These are phyloP conservation scores for Isabelozyma heimii DNA, from an alignment of 805 yeast genomes.

Conservation along the genomic window DNA sequence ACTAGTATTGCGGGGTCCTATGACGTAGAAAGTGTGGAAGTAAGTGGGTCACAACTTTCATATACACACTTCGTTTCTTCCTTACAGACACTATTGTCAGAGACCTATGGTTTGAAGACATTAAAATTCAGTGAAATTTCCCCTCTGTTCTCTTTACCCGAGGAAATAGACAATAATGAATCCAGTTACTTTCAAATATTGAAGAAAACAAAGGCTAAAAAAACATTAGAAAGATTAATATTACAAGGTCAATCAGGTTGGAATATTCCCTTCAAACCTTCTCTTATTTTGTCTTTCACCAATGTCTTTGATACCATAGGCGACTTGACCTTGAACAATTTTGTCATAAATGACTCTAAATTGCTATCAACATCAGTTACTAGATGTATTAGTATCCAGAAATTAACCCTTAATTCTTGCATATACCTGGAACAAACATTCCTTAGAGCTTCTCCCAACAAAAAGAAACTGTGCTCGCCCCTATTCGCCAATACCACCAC, in stretches of 20 bases:
- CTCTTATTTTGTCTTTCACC: conserved; percentile 45
- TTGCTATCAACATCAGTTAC: conserved; percentile 16
- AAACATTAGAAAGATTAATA: conserved; percentile 29
- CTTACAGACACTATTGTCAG: conserved; percentile 35
- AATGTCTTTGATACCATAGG: conserved; percentile 37
- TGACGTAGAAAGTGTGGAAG: conserved; percentile 20
- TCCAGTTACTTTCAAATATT: conserved; percentile 18
- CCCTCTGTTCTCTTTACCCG: conserved; percentile 45
- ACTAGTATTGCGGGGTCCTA: conserved; percentile 38
- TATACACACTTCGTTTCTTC: conserved; percentile 24
- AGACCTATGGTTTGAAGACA: conserved; percentile 44
- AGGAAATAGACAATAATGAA: conserved; percentile 15
- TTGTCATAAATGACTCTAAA: conserved; percentile 45
- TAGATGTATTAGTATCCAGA: conserved; percentile 18
- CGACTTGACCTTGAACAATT: conserved; percentile 42
- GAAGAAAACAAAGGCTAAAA: conserved; percentile 8
- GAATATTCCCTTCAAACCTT: conserved; percentile 48
- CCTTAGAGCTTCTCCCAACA: conserved; percentile 6
- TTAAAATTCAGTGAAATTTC: conserved; percentile 45
- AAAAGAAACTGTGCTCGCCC: conserved; percentile 12
- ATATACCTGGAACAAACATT: conserved; percentile 11
- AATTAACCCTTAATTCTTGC: conserved; percentile 19
- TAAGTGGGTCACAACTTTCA: conserved; percentile 10
- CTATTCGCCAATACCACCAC: conserved; percentile 40
- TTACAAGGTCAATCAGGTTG: conserved; percentile 47